Percentiles rank a stretch among this genome's conserved stretches.
Conservation (phyloP, 2,329 filamentous ascomycete species). For the Claviceps pusilla region DNA sequence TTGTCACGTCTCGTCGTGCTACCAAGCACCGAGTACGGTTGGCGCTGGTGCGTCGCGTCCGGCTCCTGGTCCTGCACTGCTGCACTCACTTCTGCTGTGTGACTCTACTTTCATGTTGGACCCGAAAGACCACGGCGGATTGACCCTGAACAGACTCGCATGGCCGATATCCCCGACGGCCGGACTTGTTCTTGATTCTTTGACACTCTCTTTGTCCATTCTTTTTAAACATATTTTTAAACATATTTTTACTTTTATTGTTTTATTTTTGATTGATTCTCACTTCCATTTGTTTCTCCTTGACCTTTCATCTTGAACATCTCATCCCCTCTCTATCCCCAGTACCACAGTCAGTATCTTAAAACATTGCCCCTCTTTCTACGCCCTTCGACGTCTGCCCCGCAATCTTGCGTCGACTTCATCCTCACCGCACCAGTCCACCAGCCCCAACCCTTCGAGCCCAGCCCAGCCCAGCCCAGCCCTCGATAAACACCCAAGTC, state of each 20-base stretch:
- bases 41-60: too few relatives aligned
- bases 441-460: neutral
- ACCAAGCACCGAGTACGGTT: too few relatives aligned
- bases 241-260: too few relatives aligned
- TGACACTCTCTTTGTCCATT: neutral
- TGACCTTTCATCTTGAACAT: neutral
- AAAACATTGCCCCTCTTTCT: neutral
- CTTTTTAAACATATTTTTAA: neutral
- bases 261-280: neutral
- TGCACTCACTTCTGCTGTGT: too few relatives aligned
- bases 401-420: neutral
- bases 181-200: neutral
- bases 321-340: neutral
- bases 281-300: neutral
- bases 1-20: neutral
- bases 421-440: constrained; percentile 1
- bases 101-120: too few relatives aligned
- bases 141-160: neutral
- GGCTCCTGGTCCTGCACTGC: too few relatives aligned
- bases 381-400: neutral
- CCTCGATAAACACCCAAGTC: neutral
- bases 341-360: neutral
- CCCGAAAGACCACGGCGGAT: neutral
- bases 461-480: neutral
- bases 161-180: neutral